Evolutionary conservation across 2,329 filamentous ascomycete genomes (phyloP), one percentile per base, ranked within the genome.

Genomic region (Penicillium concentricum): DNA sequence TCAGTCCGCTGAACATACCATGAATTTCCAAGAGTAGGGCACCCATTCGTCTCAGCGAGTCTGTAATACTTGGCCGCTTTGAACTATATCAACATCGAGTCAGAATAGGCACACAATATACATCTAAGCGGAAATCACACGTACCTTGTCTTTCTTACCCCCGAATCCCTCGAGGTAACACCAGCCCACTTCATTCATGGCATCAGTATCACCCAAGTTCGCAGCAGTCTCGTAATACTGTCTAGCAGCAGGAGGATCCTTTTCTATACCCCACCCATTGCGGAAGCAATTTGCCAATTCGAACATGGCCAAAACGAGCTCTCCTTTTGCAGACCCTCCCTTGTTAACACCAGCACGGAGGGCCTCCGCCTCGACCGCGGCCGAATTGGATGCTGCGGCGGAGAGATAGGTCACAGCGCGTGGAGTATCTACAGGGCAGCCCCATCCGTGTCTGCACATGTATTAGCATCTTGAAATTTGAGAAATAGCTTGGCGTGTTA

Each of bases 171-270:
- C 89, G 28, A 95, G 76, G 81, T 94, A 97, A 79, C 94, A 99
- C 91, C 92, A 96, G 35, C 87, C 94, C 52, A 88, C 88, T 76
- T 97, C 93, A 72, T 97, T 96, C 92, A 97, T 96, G 56, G 92
- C 94, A 78, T 99, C 94, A 43, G 90, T 91, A 75, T 99, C 94
- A 59, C 94, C 94, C 64, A 99, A 79, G 73, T 99, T 97, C 59
- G 94, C 94, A 28, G 94, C 94, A 10, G 93, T 97, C 78, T 97
- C 93, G 75, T 97, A 99, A 75, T 97, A 99, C 82, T 96, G 81
- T 66, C 82, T 81, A 48, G 94, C 94, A 45, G 94, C 94, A 51
- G 91, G 82, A 35, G 92, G 84, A 73, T 99, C 94, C 71, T 90
- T 90, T 61, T 85, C 82, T 48, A 96, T 88, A 47, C 94, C 94